Evolutionary conservation across 345 rosid genomes (phyloP), one percentile per base, ranked within the genome.

Genomic region (Eucalyptus cladocalyx): DNA sequence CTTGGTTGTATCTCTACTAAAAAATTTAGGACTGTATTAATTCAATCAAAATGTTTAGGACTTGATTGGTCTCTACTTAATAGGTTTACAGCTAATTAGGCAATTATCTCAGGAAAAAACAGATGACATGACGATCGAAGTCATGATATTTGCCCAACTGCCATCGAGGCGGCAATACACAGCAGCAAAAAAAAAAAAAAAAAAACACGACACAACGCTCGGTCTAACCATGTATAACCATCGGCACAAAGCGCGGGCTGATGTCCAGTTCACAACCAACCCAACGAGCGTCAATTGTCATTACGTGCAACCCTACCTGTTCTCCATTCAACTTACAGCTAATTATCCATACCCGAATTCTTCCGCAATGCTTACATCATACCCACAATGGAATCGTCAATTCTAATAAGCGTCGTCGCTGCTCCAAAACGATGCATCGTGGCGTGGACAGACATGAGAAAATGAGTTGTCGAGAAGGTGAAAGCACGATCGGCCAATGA

Each of bases 11-110:
- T 72, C 23, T 37, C 19, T 13, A 0, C 28, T 11, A 1, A 37
- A 76, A 19, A 24, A 2, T 6, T 37, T 76, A 40, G 13, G 16
- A 76, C 0, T 21, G 0, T 4, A 37, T 37, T 4, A 18, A 69
- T 34, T 17, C 0, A 17, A 69, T 32, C 3, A 67, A 32, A 67
- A 32, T 2, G 13, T 17, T 32, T 17, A 69, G 2, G 13, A 69
- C 4, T n/a, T 4, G 19, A 16, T n/a, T 10, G 15, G 28, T 76
- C 23, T 21, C 0, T 2, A 2, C 5, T 11, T 42, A 21, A 76
- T 19, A 37, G 47, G 9, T 76, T 37, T 10, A 76, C 1, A 26
- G 11, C 3, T 10, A 11, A 11, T 37, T 40, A 3, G 2, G 3
- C 83, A 76, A 37, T 21, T 76, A 76, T 76, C 16, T 43, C 0